phyloP scores from a whole-genome alignment of 2,329 filamentous ascomycete species.

The Ascochyta fabae region DNA sequence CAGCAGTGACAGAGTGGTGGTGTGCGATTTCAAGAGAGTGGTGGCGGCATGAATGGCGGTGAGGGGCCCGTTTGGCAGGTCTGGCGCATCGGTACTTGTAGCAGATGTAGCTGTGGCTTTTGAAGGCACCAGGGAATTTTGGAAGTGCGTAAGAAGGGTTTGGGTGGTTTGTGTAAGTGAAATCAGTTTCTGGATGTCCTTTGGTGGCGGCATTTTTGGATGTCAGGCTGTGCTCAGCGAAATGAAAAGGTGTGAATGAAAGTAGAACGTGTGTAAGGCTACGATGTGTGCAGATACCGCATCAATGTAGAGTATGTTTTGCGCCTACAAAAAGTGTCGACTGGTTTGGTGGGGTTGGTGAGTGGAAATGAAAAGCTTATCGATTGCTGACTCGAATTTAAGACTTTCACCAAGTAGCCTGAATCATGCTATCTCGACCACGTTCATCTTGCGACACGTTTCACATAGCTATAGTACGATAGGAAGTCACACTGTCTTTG shows the following conservation, averaged over 20 bases:
- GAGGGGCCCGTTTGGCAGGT: conserved; percentile 57
- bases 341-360: conserved; percentile 6
- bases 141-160: conserved; percentile 46
- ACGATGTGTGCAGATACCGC: not conserved
- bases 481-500: too few relatives aligned
- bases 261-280: not conserved
- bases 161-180: conserved; percentile 46
- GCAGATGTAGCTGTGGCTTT: conserved; percentile 16
- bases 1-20: conserved; percentile 85
- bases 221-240: not conserved
- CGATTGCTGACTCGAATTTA: conserved; percentile 9
- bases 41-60: conserved; percentile 74
- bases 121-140: conserved; percentile 41
- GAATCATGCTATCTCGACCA: too few relatives aligned
- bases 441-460: too few relatives aligned
- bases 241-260: not conserved
- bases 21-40: conserved; percentile 77
- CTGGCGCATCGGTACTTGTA: conserved; percentile 10
- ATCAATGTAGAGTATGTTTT: not conserved
- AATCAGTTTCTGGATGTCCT: conserved; percentile 40
- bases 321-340: conserved; percentile 1
- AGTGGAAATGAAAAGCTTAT: conserved; percentile 8
- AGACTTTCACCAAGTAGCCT: too few relatives aligned
- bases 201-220: conserved; percentile 14
- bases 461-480: too few relatives aligned